Conservation (phyloP, 768 basidiomycete species). For the Podaxis carcinomalis region DNA sequence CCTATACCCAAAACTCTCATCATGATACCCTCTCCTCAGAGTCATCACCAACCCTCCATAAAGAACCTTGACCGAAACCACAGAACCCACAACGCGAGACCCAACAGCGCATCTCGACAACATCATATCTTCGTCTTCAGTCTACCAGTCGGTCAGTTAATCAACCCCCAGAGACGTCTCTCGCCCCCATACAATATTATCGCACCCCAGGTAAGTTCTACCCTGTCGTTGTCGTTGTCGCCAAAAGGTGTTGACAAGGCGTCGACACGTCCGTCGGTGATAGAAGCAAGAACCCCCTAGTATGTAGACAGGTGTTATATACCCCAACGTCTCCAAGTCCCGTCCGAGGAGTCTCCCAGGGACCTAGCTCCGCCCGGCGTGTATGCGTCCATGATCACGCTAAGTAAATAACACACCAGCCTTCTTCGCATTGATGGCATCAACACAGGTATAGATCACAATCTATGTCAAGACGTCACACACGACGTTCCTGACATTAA, state of each 20-base stretch:
- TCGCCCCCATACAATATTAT: not conserved
- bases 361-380: not conserved
- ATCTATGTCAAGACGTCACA: not conserved
- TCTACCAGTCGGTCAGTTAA: too few relatives aligned
- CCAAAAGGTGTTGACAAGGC: not conserved
- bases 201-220: not conserved
- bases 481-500: not conserved
- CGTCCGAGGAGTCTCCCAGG: not conserved
- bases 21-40: slow-evolving; percentile 49
- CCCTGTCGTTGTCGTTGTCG: not conserved
- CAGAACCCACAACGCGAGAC: not conserved
- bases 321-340: not conserved
- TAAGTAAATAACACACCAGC: not conserved
- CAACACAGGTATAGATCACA: too few relatives aligned
- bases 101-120: not conserved
- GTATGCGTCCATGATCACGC: not conserved
- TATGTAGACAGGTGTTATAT: not conserved
- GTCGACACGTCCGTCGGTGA: not conserved
- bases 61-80: not conserved
- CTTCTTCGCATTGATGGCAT: not conserved
- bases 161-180: too few relatives aligned
- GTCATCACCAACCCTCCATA: not conserved
- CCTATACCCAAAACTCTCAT: slow-evolving; percentile 77
- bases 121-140: not conserved
- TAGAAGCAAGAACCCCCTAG: not conserved